These are phyloP conservation scores for Phytophthora fragariae DNA, from an alignment of 352 stramenopile species.

Conservation along the genomic window DNA sequence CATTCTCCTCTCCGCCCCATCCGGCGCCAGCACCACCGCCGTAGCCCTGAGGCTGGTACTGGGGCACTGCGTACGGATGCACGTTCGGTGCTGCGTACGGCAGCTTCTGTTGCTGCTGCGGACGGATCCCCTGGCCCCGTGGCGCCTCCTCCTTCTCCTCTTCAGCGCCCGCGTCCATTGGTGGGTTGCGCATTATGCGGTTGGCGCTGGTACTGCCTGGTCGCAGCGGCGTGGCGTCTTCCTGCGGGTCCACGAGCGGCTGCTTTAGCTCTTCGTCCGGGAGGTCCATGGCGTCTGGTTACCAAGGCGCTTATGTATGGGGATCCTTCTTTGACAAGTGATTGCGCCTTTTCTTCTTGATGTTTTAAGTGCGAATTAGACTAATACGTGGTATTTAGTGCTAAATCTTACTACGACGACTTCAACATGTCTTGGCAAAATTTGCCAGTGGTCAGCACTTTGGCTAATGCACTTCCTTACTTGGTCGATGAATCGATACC, in stretches of 20 bases:
- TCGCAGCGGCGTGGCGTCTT: slow-evolving; percentile 13
- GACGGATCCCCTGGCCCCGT: slow-evolving; percentile 10
- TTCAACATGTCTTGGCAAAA: slow-evolving; percentile 28
- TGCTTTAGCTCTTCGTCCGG: slow-evolving; percentile 80
- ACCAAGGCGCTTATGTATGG: slow-evolving; percentile 10
- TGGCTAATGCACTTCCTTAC: not conserved
- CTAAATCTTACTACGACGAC: slow-evolving; percentile 14
- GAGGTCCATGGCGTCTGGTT: slow-evolving; percentile 60
- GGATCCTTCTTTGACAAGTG: slow-evolving; percentile 29
- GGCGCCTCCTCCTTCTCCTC: slow-evolving; percentile 66
- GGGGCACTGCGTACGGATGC: slow-evolving; percentile 81
- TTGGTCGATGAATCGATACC: slow-evolving; percentile 29
- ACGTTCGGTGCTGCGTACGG: slow-evolving; percentile 79
- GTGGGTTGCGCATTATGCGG: slow-evolving; percentile 29
- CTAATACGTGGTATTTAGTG: slow-evolving; percentile 19
- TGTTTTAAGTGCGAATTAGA: slow-evolving; percentile 27
- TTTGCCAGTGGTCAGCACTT: not conserved
- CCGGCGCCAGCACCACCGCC: slow-evolving; percentile 41
- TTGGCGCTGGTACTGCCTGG: slow-evolving; percentile 20
- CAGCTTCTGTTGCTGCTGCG: slow-evolving; percentile 41
- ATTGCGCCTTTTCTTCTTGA: slow-evolving; percentile 38
- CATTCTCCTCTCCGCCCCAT: slow-evolving; percentile 58
- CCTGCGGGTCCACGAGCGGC: slow-evolving; percentile 59
- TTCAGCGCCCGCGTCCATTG: slow-evolving; percentile 47
- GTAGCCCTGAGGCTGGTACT: slow-evolving; percentile 77